A percentile compares a stretch with the other conserved stretches of the same genome.
These are phyloP conservation scores for Suillus alpinus DNA, from an alignment of 768 basidiomycete species.

Conservation along the genomic window DNA sequence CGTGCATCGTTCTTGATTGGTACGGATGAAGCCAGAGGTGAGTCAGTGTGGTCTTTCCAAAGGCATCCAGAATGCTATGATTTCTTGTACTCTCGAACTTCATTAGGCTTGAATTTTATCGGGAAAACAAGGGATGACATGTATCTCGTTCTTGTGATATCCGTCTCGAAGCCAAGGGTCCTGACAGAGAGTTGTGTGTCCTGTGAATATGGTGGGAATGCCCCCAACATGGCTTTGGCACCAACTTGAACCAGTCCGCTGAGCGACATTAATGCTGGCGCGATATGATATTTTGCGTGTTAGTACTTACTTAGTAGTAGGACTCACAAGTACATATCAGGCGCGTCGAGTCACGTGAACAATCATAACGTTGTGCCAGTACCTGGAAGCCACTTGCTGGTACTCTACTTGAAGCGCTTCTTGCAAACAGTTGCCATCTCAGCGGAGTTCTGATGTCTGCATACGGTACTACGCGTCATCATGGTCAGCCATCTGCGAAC, in stretches of 20 bases:
- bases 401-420: not conserved
- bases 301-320: slow-evolving; percentile 21
- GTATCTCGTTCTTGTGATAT: slow-evolving; percentile 34
- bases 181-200: slow-evolving; percentile 24
- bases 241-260: not conserved
- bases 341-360: not conserved
- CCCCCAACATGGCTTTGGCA: not conserved
- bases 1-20: slow-evolving; percentile 37
- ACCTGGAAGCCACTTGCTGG: not conserved
- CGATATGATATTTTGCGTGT: slow-evolving; percentile 11
- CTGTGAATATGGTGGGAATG: not conserved
- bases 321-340: not conserved
- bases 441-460: slow-evolving; percentile 40
- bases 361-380: not conserved
- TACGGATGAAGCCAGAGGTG: slow-evolving; percentile 38
- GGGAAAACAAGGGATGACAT: slow-evolving; percentile 36
- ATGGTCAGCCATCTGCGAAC: slow-evolving; percentile 40
- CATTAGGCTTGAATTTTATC: slow-evolving; percentile 39
- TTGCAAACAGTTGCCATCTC: not conserved
- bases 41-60: slow-evolving; percentile 11
- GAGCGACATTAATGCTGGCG: not conserved
- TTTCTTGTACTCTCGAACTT: slow-evolving; percentile 28
- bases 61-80: not conserved
- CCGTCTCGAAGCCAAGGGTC: slow-evolving; percentile 24
- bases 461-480: slow-evolving; percentile 52